A percentile compares a stretch with the other conserved stretches of the same genome.
Conservation (phyloP, 225 moss, liverwort and hornwort species). For the Thuidium tamariscinum region DNA sequence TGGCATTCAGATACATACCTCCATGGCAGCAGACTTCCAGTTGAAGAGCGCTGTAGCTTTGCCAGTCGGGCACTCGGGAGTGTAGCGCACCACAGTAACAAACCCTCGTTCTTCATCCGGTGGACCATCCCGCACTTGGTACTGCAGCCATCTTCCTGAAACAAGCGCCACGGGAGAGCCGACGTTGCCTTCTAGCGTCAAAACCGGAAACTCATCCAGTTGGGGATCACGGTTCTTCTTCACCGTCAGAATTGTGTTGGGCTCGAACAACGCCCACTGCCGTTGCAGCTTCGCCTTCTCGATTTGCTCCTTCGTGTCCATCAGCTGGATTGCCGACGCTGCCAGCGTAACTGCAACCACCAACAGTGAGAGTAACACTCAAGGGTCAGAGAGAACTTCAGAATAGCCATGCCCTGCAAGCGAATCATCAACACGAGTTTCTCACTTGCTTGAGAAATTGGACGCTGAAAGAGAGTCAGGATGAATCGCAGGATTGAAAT, state of each 20-base stretch:
- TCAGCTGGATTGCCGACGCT: conserved; percentile 32
- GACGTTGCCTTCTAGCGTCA: conserved; percentile 13
- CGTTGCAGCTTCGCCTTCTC: conserved; percentile 31
- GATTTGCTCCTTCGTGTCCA: conserved; percentile 21
- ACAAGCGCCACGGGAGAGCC: conserved; percentile 25
- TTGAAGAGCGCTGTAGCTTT: conserved; percentile 52
- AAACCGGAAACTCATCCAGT: conserved; percentile 8
- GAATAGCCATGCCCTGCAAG: neutral
- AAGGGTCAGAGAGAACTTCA: neutral
- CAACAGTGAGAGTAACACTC: neutral
- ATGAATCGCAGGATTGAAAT: neutral
- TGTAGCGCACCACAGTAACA: conserved; percentile 29
- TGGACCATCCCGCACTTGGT: conserved; percentile 10
- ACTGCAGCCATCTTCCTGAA: conserved; percentile 34
- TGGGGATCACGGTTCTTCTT: conserved; percentile 12
- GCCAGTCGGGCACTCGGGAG: conserved; percentile 22
- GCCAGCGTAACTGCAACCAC: conserved; percentile 5
- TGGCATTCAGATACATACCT: neutral
- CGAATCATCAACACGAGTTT: neutral
- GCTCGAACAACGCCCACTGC: conserved; percentile 40
- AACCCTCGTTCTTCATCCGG: conserved; percentile 22
- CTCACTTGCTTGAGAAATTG: neutral
- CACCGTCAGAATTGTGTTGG: conserved; percentile 23
- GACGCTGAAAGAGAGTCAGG: neutral
- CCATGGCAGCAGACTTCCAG: conserved; percentile 38